Evolutionary conservation across 768 basidiomycete genomes (phyloP).

Genomic region (Kwoniella mangroviensis): DNA sequence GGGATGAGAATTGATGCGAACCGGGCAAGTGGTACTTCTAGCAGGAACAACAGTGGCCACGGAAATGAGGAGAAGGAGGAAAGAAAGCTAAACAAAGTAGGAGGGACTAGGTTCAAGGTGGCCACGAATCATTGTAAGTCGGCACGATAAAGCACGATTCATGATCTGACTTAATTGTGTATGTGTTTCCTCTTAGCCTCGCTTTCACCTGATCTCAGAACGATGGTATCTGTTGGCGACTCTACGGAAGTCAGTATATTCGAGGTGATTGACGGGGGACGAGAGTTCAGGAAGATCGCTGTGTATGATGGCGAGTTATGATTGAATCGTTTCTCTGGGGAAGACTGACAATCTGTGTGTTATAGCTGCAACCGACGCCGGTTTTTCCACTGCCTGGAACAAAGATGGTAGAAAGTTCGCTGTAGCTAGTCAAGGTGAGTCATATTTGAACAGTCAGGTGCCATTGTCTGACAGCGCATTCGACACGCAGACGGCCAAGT

Average conservation of each 20-base stretch:
- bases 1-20: slow-evolving; percentile 24
- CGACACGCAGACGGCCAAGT: slow-evolving; percentile 50
- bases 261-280: slow-evolving; percentile 69
- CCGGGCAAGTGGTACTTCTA: not conserved
- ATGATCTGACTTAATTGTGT: not conserved
- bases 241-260: slow-evolving; percentile 84
- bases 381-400: slow-evolving; percentile 56
- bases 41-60: not conserved
- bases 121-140: slow-evolving; percentile 56
- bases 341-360: not conserved
- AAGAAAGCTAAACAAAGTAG: slow-evolving; percentile 45
- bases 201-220: slow-evolving; percentile 84
- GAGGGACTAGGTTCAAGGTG: slow-evolving; percentile 46
- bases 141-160: slow-evolving; percentile 1
- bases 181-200: slow-evolving; percentile 65
- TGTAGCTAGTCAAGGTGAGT: slow-evolving; percentile 55
- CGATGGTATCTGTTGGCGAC: slow-evolving; percentile 87
- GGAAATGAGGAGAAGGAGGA: slow-evolving; percentile 22
- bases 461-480: not conserved
- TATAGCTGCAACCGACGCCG: slow-evolving; percentile 53
- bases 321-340: slow-evolving; percentile 55
- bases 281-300: slow-evolving; percentile 67
- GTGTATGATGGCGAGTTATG: slow-evolving; percentile 61
- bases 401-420: slow-evolving; percentile 57
- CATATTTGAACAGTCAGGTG: not conserved